Conservation (phyloP, 2,329 filamentous ascomycete species). For the Microcyclospora tardicrescens region DNA sequence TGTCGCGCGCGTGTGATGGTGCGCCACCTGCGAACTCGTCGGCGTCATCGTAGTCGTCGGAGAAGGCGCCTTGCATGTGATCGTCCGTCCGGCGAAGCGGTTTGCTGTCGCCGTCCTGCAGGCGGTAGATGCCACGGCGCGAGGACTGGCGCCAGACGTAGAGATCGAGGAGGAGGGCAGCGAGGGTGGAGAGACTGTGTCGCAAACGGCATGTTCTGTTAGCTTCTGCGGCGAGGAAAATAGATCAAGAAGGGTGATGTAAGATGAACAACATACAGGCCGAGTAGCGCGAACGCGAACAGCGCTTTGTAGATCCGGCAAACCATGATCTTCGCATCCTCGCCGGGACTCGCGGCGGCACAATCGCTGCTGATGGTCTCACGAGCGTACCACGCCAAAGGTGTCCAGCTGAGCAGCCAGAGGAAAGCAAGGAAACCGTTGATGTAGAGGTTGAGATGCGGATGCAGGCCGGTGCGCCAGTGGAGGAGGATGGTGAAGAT, state of each 20-base stretch:
- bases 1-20: conserved; percentile 11
- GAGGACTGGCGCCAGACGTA: conserved; percentile 33
- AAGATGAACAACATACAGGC: conserved; percentile 23
- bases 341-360: conserved; percentile 38
- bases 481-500: conserved; percentile 38
- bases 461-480: conserved; percentile 39
- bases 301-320: conserved; percentile 47
- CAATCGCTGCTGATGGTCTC: conserved; percentile 40
- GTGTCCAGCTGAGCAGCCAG: conserved; percentile 39
- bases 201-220: no score
- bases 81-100: conserved; percentile 7
- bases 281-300: conserved; percentile 43
- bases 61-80: conserved; percentile 15
- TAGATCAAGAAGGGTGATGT: no score
- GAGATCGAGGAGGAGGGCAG: conserved; percentile 38
- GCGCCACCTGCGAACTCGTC: conserved; percentile 6
- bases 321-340: conserved; percentile 40
- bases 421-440: conserved; percentile 38
- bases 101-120: conserved; percentile 29
- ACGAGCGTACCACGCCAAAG: conserved; percentile 42
- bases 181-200: conserved; percentile 31
- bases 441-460: conserved; percentile 36
- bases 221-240: not conserved
- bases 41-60: conserved; percentile 12
- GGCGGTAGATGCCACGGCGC: conserved; percentile 36